Evolutionary conservation across 2,329 filamentous ascomycete genomes (phyloP), one percentile per base, ranked within the genome.

Genomic region (Botrytis medusae): DNA sequence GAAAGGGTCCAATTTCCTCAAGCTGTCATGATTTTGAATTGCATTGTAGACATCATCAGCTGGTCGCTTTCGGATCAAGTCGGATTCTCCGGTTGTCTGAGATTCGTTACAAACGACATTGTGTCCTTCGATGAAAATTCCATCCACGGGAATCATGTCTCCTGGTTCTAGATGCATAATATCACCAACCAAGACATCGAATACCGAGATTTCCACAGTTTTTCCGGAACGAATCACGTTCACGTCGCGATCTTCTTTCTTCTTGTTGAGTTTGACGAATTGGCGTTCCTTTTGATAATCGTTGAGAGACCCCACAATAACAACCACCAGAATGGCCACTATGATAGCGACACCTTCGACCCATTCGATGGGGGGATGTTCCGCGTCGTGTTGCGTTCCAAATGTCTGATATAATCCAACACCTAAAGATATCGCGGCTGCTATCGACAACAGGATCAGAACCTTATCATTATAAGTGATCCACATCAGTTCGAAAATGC

Each of bases 391-490:
- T n/a, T 83, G 79, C 4, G 86, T 85, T 25, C 87, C 89, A 69
- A 91, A 86, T 1, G 91, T 90, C 79, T 94, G 90, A 78, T 93
- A 94, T 1, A 94, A 87, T 63, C 92, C 92, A 59, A 95, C 87
- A 0, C 89, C 90, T 40, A 95, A 84, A 2, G 92, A 94, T 51
- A 95, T 89, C n/a, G 88, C 84, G 1, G 92, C 92, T 12, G 92
- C 92, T 32, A 90, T 85, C 1, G 91, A 91, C 74, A 94, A 84
- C 7, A 94, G 83, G 72, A 94, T 92, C 70, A 94, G 84, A 18
- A 95, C 89, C 78, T 94, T 95, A 82, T 95, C 92, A 79, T 94
- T 94, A 83, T 93, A 93, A 1, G 92, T 92, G 78, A 93, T 91
- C 92, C 92, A 95, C 75, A 90, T 90, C 25, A 94, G 83, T 78